Percentiles rank a stretch among this genome's conserved stretches.
These are phyloP conservation scores for Trichomonascaceae sp. DNA, from an alignment of 1,139 yeast genomes.

Conservation along the genomic window DNA sequence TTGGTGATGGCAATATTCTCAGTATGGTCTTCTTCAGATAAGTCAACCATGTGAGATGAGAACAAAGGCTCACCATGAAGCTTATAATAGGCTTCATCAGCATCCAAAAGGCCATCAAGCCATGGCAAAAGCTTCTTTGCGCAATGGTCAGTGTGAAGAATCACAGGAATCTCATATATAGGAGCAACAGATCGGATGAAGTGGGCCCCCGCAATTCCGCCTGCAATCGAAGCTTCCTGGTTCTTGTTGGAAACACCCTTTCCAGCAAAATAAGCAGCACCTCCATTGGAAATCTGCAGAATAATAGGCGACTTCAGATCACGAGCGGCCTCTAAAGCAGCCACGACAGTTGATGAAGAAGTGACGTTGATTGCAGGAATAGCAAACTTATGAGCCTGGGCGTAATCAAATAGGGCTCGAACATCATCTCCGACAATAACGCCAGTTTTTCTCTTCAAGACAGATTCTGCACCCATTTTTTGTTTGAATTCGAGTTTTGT, in stretches of 20 bases:
- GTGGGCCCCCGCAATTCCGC: conserved; percentile 97
- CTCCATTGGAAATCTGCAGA: conserved; percentile 97
- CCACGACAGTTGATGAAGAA: conserved; percentile 93
- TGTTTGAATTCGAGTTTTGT: background rate
- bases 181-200: conserved; percentile 97
- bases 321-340: conserved; percentile 98
- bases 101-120: conserved; percentile 97
- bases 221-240: conserved; percentile 92
- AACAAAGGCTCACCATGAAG: conserved; percentile 88
- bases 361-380: conserved; percentile 98
- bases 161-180: conserved; percentile 91
- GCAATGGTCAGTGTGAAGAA: conserved; percentile 98
- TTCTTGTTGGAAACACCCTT: conserved; percentile 93
- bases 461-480: conserved; percentile 41
- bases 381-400: conserved; percentile 90
- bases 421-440: conserved; percentile 99
- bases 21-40: conserved; percentile 94
- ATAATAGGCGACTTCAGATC: conserved; percentile 93
- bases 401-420: conserved; percentile 78
- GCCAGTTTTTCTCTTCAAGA: conserved; percentile 87
- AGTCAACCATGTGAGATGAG: conserved; percentile 98
- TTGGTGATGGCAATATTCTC: conserved; percentile 93
- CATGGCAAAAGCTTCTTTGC: conserved; percentile 97
- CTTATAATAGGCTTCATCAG: conserved; percentile 89
- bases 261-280: conserved; percentile 99